These are phyloP conservation scores for Chrysanthemum seticuspe DNA, from an alignment of 129 eudicot species.

Conservation along the genomic window DNA sequence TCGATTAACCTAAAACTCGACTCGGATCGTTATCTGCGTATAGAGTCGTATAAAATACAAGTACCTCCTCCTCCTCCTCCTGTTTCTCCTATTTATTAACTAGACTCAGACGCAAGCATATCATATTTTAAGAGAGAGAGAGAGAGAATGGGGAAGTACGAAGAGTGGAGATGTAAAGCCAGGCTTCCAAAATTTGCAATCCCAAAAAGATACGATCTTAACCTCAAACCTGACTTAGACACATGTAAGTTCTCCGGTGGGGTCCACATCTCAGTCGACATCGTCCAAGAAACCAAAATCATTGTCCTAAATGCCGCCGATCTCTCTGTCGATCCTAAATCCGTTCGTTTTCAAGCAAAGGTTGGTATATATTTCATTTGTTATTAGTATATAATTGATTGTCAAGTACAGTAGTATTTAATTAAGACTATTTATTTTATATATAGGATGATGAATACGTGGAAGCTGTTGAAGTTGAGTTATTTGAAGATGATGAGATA, in stretches of 20 bases:
- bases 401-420: too few relatives aligned
- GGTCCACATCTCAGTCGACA: slow-evolving; percentile 68
- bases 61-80: too few relatives aligned
- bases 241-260: slow-evolving; percentile 76
- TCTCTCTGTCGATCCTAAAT: slow-evolving; percentile 52
- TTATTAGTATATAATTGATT: background rate
- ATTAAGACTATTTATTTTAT: too few relatives aligned
- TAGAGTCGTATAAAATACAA: too few relatives aligned
- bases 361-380: slow-evolving; percentile 23
- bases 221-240: slow-evolving; percentile 70
- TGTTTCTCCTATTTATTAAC: too few relatives aligned
- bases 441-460: slow-evolving; percentile 40
- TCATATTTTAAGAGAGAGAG: too few relatives aligned
- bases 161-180: slow-evolving; percentile 65
- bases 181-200: slow-evolving; percentile 76
- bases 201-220: slow-evolving; percentile 74
- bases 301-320: slow-evolving; percentile 95
- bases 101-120: too few relatives aligned
- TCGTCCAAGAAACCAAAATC: slow-evolving; percentile 68
- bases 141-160: slow-evolving; percentile 34
- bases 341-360: slow-evolving; percentile 59
- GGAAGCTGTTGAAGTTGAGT: slow-evolving; percentile 46
- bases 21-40: too few relatives aligned
- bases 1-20: too few relatives aligned
- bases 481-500: slow-evolving; percentile 76